Evolutionary conservation across 257 asterid species (phyloP), one percentile per base, ranked within the genome.

Genomic region (Capsicum chinense): DNA sequence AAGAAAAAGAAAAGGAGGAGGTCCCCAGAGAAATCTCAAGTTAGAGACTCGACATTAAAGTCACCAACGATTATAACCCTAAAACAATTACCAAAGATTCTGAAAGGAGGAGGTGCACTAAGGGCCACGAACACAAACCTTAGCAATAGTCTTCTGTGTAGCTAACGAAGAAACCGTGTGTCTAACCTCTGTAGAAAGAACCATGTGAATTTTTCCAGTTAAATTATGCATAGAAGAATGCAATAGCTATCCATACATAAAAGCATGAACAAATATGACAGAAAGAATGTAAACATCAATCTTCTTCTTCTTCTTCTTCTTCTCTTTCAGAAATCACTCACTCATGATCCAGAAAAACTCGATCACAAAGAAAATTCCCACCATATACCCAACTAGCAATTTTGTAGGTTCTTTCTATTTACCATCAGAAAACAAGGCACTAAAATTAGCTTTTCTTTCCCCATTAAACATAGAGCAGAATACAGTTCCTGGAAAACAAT

Each of bases 111-210:
- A 56, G 9, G 64, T 70, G 33, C 33, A 26, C 33, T 26, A 26
- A 26, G 33, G 33, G 33, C 8, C 26, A 79, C 67, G 57, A 56
- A 85, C 57, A 64, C 84, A 42, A 87, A 93, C 98, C 97, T 93
- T 93, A 21, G 90, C 56, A 63, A 93, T 94, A 83, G 92, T 71
- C 87, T 88, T 92, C 44, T 86, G 88, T 50, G 87, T 89, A 39
- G 64, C 16, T 85, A 87, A 87, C 7, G 86, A 66, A 83, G 86
- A 81, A 73, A 91, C 91, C 16, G 94, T 82, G 66, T 90, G 90
- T 85, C 88, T 92, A 83, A 95, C 92, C 92, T 87, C 98, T 95
- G 83, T 85, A 88, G 84, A 76, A 80, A 82, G 39, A 73, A 48
- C 0, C 56, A 58, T 26, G 73, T 15, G 63, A 84, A 83, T 58